Conservation (phyloP, 2,329 filamentous ascomycete species). For the Cladosporium sphaerospermum region DNA sequence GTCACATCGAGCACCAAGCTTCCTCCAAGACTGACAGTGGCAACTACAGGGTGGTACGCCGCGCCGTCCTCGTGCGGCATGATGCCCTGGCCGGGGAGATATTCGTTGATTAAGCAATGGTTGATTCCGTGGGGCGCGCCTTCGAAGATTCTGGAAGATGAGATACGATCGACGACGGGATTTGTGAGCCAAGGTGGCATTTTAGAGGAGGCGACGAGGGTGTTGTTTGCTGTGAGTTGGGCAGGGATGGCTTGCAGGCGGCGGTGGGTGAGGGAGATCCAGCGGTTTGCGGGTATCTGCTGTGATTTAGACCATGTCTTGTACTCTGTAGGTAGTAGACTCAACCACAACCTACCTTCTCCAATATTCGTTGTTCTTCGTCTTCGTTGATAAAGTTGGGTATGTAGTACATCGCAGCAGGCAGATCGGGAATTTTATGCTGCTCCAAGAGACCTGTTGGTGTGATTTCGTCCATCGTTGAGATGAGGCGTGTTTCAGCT, state of each 20-base stretch:
- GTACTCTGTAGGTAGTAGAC: not conserved
- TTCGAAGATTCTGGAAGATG: conserved; percentile 45
- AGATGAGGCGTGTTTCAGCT: no score
- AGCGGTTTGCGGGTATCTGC: conserved; percentile 51
- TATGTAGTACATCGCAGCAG: conserved; percentile 72
- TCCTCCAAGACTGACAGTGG: conserved; percentile 79
- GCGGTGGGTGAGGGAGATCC: conserved; percentile 83
- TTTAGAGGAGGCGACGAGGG: conserved; percentile 58
- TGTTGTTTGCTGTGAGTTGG: conserved; percentile 66
- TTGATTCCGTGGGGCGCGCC: conserved; percentile 75
- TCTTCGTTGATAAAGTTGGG: conserved; percentile 71
- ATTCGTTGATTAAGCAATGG: conserved; percentile 92
- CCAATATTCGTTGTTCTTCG: conserved; percentile 65
- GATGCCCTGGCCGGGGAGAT: conserved; percentile 80
- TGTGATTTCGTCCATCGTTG: no score
- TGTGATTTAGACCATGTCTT: not conserved
- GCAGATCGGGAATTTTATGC: conserved; percentile 39
- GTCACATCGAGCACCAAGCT: conserved; percentile 74
- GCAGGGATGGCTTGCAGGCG: conserved; percentile 89
- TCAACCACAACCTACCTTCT: conserved; percentile 51
- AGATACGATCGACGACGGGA: conserved; percentile 59
- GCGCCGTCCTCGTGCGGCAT: conserved; percentile 93
- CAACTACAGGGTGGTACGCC: conserved; percentile 82
- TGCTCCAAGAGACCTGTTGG: not conserved
- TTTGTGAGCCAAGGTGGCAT: conserved; percentile 69